These are phyloP conservation scores for Fusarium penzigii DNA, from an alignment of 2,329 filamentous ascomycete species.

Conservation along the genomic window DNA sequence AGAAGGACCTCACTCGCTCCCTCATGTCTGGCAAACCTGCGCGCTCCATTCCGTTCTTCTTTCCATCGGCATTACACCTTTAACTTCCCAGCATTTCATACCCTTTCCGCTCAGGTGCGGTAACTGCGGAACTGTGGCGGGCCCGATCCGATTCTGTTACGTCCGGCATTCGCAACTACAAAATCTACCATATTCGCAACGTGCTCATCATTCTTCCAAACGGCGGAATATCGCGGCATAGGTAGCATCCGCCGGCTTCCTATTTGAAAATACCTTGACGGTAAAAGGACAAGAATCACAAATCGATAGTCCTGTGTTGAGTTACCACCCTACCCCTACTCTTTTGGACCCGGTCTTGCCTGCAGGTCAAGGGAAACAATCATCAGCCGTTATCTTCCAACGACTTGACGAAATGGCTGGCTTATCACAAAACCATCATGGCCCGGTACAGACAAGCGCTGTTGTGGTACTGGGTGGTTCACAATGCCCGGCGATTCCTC, in stretches of 20 bases:
- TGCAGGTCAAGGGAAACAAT: background rate
- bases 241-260: background rate
- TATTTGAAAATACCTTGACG: background rate
- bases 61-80: no score
- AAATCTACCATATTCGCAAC: background rate
- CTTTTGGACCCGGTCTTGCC: background rate
- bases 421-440: constrained; percentile 33
- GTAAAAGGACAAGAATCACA: background rate
- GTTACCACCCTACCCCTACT: background rate
- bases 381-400: background rate
- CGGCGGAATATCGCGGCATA: background rate
- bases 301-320: background rate
- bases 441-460: constrained; percentile 53
- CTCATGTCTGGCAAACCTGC: constrained; percentile 1
- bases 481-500: constrained; percentile 42
- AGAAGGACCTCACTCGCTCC: constrained; percentile 11
- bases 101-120: background rate
- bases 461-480: constrained; percentile 47
- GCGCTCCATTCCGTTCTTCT: background rate
- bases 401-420: constrained; percentile 12
- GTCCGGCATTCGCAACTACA: background rate
- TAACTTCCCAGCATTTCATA: background rate
- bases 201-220: background rate
- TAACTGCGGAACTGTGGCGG: background rate
- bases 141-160: constrained; percentile 3